Percentiles rank a stretch among this genome's conserved stretches.
Conservation (phyloP, 805 yeast species). For the Candida maesae region DNA sequence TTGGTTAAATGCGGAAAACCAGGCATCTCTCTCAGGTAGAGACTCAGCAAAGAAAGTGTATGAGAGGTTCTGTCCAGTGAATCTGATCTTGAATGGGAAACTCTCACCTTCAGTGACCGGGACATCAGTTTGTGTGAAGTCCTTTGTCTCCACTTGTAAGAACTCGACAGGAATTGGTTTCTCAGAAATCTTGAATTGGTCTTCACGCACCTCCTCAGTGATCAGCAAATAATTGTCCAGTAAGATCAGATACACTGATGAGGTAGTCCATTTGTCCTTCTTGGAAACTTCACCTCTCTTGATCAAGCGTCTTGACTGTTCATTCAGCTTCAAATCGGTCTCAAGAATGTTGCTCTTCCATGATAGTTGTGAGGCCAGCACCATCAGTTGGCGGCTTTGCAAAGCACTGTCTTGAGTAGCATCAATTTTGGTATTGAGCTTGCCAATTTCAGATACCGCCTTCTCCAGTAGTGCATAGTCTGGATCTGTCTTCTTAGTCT, state of each 20-base stretch:
- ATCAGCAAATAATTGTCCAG: conserved; percentile 70
- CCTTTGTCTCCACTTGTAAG: conserved; percentile 47
- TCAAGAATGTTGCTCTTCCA: conserved; percentile 46
- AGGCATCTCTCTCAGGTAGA: conserved; percentile 48
- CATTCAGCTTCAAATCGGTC: conserved; percentile 48
- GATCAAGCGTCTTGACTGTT: conserved; percentile 52
- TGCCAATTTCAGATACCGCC: conserved; percentile 52
- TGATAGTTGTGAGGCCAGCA: conserved; percentile 47
- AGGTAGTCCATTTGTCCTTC: conserved; percentile 60
- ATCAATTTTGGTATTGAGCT: conserved; percentile 57
- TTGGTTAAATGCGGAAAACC: conserved; percentile 50
- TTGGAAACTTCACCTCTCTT: conserved; percentile 55
- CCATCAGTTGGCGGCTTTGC: conserved; percentile 49
- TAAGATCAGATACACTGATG: conserved; percentile 49
- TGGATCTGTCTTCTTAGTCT: conserved; percentile 42
- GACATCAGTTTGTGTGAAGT: conserved; percentile 12
- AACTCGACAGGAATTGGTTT: conserved; percentile 61
- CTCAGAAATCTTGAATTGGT: conserved; percentile 43
- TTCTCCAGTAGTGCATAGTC: conserved; percentile 49
- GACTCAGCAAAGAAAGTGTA: conserved; percentile 47
- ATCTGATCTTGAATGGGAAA: conserved; percentile 48
- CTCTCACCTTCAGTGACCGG: conserved; percentile 15
- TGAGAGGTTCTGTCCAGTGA: conserved; percentile 53
- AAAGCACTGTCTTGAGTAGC: conserved; percentile 58
- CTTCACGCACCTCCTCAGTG: conserved; percentile 49